Percentiles rank a stretch among this genome's conserved stretches.
Conservation (phyloP, 108 stramenopile species). For the Parmales sp. region DNA sequence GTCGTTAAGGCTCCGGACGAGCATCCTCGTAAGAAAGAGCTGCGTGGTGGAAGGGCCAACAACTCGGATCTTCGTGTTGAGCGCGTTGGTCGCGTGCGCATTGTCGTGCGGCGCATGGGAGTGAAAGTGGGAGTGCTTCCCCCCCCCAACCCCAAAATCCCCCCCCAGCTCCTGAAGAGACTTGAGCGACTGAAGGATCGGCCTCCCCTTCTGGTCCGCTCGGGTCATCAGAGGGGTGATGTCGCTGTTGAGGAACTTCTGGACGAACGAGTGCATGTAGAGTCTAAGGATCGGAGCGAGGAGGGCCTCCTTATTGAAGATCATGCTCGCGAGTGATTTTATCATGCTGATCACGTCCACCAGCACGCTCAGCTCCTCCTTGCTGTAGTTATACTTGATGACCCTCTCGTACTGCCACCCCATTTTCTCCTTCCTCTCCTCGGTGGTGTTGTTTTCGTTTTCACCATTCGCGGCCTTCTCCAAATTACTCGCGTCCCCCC, state of each 20-base stretch:
- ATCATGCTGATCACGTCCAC: slow-evolving; percentile 32
- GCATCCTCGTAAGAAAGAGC: slow-evolving; percentile 26
- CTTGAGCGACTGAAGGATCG: slow-evolving; percentile 19
- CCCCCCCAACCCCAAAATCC: slow-evolving; percentile 16
- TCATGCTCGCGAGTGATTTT: slow-evolving; percentile 24
- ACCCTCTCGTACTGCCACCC: slow-evolving; percentile 17
- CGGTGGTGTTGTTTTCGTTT: no score
- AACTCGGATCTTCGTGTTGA: slow-evolving; percentile 4
- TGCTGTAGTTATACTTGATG: slow-evolving; percentile 29
- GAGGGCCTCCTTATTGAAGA: slow-evolving; percentile 20
- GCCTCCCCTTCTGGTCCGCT: slow-evolving; percentile 24
- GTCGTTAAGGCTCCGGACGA: slow-evolving; percentile 34
- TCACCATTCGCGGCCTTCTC: no score
- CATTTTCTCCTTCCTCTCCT: not conserved
- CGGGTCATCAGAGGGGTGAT: slow-evolving; percentile 30
- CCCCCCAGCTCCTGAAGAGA: slow-evolving; percentile 12
- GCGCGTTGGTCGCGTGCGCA: not conserved
- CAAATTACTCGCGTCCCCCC: no score
- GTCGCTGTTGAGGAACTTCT: slow-evolving; percentile 31
- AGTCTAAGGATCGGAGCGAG: slow-evolving; percentile 31
- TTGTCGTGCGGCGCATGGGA: not conserved
- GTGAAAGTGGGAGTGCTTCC: not conserved
- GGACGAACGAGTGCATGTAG: slow-evolving; percentile 30
- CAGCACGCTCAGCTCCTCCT: slow-evolving; percentile 23
- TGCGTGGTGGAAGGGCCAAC: slow-evolving; percentile 32